phyloP scores from a whole-genome alignment of 1,139 yeast species.

The Pneumocystis oryctolagi region DNA sequence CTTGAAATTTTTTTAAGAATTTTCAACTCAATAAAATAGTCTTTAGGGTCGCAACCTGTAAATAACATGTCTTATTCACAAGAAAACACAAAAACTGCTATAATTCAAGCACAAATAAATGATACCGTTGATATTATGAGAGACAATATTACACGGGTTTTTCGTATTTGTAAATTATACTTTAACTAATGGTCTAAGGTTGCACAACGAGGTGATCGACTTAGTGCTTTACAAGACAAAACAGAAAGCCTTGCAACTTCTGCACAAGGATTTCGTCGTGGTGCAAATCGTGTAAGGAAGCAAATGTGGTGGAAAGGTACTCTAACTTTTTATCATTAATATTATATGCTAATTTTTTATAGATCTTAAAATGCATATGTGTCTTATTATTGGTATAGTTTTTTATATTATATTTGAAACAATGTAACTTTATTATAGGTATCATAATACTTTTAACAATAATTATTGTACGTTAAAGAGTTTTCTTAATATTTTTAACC shows the following conservation, averaged over 20 bases:
- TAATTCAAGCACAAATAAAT: conserved; percentile 53
- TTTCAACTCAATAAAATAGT: neutral
- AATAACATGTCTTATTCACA: neutral
- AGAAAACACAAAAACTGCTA: conserved; percentile 11
- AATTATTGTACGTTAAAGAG: neutral
- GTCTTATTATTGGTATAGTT: conserved; percentile 70
- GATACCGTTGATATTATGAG: conserved; percentile 97
- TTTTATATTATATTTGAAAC: conserved; percentile 28
- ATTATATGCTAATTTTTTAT: neutral
- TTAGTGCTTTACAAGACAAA: conserved; percentile 84
- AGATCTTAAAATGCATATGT: conserved; percentile 91
- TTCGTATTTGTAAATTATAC: conserved; percentile 26
- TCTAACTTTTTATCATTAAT: neutral
- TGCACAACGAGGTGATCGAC: conserved; percentile 60
- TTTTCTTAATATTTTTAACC: neutral
- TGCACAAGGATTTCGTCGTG: conserved; percentile 92
- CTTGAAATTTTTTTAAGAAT: neutral
- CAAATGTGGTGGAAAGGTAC: conserved; percentile 89
- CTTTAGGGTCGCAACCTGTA: neutral
- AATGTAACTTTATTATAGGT: neutral
- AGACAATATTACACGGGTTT: conserved; percentile 70
- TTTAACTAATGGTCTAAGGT: conserved; percentile 2
- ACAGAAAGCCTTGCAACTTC: conserved; percentile 78
- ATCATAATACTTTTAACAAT: neutral
- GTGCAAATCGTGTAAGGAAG: conserved; percentile 94